Conservation (phyloP, 768 basidiomycete genomes). For the Russula vinacea region DNA sequence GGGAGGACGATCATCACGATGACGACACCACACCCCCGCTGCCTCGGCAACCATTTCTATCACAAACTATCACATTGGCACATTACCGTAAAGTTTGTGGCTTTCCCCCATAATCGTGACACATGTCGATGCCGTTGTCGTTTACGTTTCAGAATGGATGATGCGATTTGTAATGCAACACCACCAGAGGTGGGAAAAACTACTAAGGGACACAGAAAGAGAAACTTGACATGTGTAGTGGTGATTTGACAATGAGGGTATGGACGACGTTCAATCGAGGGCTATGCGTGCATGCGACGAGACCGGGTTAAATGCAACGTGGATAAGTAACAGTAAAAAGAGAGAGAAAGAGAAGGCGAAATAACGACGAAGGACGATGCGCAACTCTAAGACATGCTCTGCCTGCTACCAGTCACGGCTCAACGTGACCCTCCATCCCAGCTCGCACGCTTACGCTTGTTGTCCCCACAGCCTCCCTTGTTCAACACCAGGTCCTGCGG, state of each 20-base stretch:
- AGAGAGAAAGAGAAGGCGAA: conserved; percentile 11
- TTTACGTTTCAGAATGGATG: neutral
- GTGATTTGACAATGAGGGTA: conserved; percentile 9
- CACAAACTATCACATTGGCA: neutral
- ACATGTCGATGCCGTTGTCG: neutral
- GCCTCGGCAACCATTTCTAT: neutral
- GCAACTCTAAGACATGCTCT: neutral
- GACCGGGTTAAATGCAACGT: conserved; percentile 16
- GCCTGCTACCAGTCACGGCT: neutral
- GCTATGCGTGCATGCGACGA: conserved; percentile 21
- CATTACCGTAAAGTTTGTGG: conserved; percentile 1
- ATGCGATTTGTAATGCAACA: conserved; percentile 11
- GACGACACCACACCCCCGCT: neutral
- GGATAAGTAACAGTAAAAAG: conserved; percentile 26
- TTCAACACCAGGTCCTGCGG: conserved; percentile 51
- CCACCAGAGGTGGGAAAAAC: neutral
- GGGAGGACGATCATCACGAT: neutral
- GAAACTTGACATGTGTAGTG: neutral
- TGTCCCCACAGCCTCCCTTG: conserved; percentile 42
- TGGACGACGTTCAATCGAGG: conserved; percentile 5
- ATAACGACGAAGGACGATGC: neutral
- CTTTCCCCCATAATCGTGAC: neutral
- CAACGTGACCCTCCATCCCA: conserved; percentile 48
- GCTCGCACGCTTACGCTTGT: conserved; percentile 56
- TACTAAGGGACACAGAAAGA: neutral